These are phyloP conservation scores for Monosporascus sp. DNA, from an alignment of 2,329 filamentous ascomycete genomes.

Conservation along the genomic window DNA sequence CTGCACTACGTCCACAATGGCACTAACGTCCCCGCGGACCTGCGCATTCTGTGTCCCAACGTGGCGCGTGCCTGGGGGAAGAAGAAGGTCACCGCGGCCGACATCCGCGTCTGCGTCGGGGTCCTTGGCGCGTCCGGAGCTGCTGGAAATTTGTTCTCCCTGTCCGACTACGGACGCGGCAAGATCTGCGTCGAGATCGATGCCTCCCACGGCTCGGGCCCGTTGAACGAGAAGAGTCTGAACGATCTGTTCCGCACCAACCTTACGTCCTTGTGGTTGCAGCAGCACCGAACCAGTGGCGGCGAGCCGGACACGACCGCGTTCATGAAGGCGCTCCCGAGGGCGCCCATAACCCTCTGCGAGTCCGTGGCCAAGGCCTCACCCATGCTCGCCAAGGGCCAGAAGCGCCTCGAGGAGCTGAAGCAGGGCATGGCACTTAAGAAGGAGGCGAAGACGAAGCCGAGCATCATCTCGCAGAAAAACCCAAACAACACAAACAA, in stretches of 20 bases:
- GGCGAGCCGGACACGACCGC: slow-evolving; percentile 29
- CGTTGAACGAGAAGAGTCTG: slow-evolving; percentile 46
- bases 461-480: slow-evolving; percentile 9
- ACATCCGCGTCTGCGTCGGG: slow-evolving; percentile 62
- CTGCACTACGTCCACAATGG: slow-evolving; percentile 68
- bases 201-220: slow-evolving; percentile 27
- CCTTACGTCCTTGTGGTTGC: slow-evolving; percentile 41
- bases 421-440: slow-evolving; percentile 55
- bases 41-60: slow-evolving; percentile 55
- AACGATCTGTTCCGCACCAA: slow-evolving; percentile 51
- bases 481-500: background rate
- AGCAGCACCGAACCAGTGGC: slow-evolving; percentile 20
- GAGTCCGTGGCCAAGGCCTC: slow-evolving; percentile 47
- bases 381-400: slow-evolving; percentile 58
- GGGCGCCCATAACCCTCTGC: slow-evolving; percentile 47
- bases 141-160: slow-evolving; percentile 18
- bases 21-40: slow-evolving; percentile 55
- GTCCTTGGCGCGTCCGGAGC: slow-evolving; percentile 40
- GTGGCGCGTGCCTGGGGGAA: slow-evolving; percentile 69
- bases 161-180: slow-evolving; percentile 38
- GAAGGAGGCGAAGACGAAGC: slow-evolving; percentile 32
- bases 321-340: slow-evolving; percentile 54
- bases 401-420: slow-evolving; percentile 63
- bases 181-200: slow-evolving; percentile 55
- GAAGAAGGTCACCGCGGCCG: slow-evolving; percentile 57